Percentiles rank a stretch among this genome's conserved stretches.
Evolutionary conservation across 805 yeast genomes (phyloP).

Genomic region (Yarrowia hollandica): DNA sequence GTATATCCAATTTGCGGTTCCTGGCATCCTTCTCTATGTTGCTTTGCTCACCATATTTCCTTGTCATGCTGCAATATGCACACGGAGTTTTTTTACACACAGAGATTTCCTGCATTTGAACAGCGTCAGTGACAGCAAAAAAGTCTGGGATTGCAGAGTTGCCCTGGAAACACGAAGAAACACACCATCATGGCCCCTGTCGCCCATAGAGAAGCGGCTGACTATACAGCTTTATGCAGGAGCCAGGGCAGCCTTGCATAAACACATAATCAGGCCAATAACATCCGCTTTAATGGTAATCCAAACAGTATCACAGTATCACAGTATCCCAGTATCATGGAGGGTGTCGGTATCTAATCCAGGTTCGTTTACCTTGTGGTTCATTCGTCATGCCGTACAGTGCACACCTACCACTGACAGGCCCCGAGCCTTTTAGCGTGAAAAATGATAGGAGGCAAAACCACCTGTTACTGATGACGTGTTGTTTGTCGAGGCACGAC

Average conservation of each 20-base stretch:
- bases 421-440: no score
- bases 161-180: neutral
- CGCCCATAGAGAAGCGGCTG: neutral
- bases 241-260: neutral
- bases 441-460: no score
- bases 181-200: neutral
- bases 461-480: no score
- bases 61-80: neutral
- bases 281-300: neutral
- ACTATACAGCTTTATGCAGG: neutral
- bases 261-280: neutral
- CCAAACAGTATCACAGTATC: no score
- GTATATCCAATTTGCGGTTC: no score
- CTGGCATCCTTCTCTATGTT: no score
- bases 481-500: no score
- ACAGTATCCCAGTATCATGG: neutral
- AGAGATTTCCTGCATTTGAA: neutral
- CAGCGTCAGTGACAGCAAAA: neutral
- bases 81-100: neutral
- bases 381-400: no score
- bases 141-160: neutral
- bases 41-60: no score
- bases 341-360: no score
- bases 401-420: no score
- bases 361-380: no score